phyloP scores from a whole-genome alignment of 495 filamentous ascomycete species.

The Daldinia caldariorum region DNA sequence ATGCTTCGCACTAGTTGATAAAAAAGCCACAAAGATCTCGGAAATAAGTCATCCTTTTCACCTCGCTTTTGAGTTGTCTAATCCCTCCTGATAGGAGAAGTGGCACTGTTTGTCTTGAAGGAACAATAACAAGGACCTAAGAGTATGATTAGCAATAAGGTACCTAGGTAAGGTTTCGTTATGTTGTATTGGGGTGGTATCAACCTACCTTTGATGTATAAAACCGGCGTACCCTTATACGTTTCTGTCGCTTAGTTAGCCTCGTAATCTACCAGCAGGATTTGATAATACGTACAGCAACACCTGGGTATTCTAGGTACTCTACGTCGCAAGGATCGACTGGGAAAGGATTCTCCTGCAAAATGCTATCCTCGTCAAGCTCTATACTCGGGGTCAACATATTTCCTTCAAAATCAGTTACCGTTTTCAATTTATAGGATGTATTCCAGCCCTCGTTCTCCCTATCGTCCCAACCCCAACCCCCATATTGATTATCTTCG shows the following conservation, averaged over 20 bases:
- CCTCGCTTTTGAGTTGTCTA: not conserved
- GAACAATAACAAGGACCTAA: slow-evolving; percentile 36
- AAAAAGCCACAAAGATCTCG: slow-evolving; percentile 6
- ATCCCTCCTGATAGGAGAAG: not conserved
- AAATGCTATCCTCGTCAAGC: slow-evolving; percentile 45
- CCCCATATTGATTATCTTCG: not conserved
- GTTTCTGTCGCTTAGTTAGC: slow-evolving; percentile 25
- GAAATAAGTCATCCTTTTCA: not conserved
- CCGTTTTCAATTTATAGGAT: not conserved
- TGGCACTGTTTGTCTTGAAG: slow-evolving; percentile 20
- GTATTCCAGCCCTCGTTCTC: not conserved
- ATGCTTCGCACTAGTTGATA: not conserved
- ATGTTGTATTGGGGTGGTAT: not conserved
- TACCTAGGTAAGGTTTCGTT: not conserved
- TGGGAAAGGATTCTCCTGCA: slow-evolving; percentile 49
- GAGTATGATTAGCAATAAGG: slow-evolving; percentile 1
- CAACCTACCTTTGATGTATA: slow-evolving; percentile 46
- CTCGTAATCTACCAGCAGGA: not conserved
- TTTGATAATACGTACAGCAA: slow-evolving; percentile 40
- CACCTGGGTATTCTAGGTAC: slow-evolving; percentile 53
- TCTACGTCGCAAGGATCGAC: slow-evolving; percentile 53
- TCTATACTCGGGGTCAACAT: slow-evolving; percentile 33
- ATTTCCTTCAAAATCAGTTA: slow-evolving; percentile 45
- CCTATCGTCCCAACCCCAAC: not conserved
- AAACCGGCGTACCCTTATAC: slow-evolving; percentile 50